Base-by-base conservation (phyloP, 31 red algal species). In the Odonthalia washingtoniensis region DNA sequence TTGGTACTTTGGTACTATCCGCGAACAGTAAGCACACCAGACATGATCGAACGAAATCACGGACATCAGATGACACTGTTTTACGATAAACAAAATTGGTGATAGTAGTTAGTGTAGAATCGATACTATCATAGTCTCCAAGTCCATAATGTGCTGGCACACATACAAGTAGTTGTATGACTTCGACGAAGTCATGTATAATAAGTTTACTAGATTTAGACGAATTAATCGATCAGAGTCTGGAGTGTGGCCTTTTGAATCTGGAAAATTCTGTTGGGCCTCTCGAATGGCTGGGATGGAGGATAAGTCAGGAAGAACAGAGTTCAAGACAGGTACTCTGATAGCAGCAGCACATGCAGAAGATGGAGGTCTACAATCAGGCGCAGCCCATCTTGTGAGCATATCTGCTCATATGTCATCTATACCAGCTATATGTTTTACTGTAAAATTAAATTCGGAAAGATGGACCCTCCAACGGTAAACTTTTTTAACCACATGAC, bases 371-470 rank as follows among this genome's bases (percentile, higher is more conserved):
- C n/a, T 34, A 37, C 28, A 9, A 12, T 32, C 49, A 9, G n/a
- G 49, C 6, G 66, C 66, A 27, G 49, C 78, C 78, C 78, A 81
- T 37, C 84, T 35, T 31, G 84, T 78, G 3, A 87, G 52, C 46
- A 78, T 77, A 36, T 87, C 84, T 17, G 84, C 84, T 26, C 84
- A 87, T 3, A 41, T n/a, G 74, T 87, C 78, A 0, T 34, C 39
- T 34, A 78, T 41, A 4, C 84, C 74, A 16, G 53, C 49, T 3
- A 87, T 78, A 40, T 77, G 84, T 14, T 77, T 46, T 3, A 78
- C 53, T 45, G 72, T 78, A 45, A 78, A 87, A 33, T 77, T 77
- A 61, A 87, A 87, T 44, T 87, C 84, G 0, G 84, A 27, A 21
- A 70, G 73, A 62, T 73, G 45, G 9, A 87, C 28, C 5, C 72